Evolutionary conservation across 2,329 filamentous ascomycete species (phyloP).

Genomic region (Monilinia laxa): DNA sequence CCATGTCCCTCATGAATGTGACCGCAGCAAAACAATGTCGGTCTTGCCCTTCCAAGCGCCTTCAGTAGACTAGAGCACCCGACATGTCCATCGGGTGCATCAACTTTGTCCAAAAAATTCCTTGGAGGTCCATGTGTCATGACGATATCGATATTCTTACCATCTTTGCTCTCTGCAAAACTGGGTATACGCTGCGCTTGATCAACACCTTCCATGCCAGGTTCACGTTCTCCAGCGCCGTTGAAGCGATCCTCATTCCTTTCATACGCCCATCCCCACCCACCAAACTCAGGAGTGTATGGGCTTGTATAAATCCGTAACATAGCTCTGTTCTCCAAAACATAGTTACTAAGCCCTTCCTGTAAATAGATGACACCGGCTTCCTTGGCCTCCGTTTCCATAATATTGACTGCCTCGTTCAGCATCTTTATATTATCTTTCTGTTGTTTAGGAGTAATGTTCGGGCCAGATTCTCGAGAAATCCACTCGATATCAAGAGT

Average conservation of each 20-base stretch:
- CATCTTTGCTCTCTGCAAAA: neutral
- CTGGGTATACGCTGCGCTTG: constrained; percentile 29
- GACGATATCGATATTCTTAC: constrained; percentile 49
- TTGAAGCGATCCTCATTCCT: constrained; percentile 38
- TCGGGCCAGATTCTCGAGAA: neutral
- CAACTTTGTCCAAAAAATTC: constrained; percentile 48
- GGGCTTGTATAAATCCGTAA: constrained; percentile 41
- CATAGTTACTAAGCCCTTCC: constrained; percentile 40
- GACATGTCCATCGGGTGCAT: constrained; percentile 22
- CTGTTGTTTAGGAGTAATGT: neutral
- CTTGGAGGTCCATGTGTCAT: constrained; percentile 61
- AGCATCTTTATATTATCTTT: constrained; percentile 22
- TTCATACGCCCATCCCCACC: constrained; percentile 40
- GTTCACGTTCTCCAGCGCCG: constrained; percentile 22
- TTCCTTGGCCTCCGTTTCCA: constrained; percentile 33
- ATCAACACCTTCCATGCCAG: constrained; percentile 28
- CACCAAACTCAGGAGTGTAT: constrained; percentile 39
- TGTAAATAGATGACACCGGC: constrained; percentile 39
- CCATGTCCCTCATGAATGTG: constrained; percentile 64
- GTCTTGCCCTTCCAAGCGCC: constrained; percentile 51
- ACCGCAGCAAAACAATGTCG: constrained; percentile 60
- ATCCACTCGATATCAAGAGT: constrained; percentile 50
- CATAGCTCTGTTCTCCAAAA: constrained; percentile 35
- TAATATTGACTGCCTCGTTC: constrained; percentile 28
- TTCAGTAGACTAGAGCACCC: constrained; percentile 56